Evolutionary conservation across 2,329 filamentous ascomycete species (phyloP).

Genomic region (Aspergillus novofumigatus): DNA sequence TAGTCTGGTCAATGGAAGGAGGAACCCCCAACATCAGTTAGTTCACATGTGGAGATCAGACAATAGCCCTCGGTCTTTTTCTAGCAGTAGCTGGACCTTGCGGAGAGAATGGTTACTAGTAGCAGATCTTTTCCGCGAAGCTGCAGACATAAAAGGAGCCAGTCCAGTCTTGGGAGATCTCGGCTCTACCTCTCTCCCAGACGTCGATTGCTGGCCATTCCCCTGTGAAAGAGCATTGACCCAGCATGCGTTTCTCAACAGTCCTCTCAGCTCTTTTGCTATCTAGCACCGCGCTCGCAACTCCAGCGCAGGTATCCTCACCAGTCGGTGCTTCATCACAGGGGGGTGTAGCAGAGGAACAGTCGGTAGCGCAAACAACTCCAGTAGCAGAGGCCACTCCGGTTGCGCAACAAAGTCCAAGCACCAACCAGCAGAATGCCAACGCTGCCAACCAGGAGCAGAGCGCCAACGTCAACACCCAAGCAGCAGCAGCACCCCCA

Average conservation of each 20-base stretch:
- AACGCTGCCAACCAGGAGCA: conserved; percentile 1
- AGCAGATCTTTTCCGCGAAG: conserved; percentile 4
- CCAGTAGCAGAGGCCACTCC: conserved; percentile 5
- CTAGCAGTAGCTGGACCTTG: conserved; percentile 5
- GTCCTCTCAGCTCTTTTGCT: conserved; percentile 19
- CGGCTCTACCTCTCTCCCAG: conserved; percentile 2
- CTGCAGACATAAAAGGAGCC: conserved; percentile 15
- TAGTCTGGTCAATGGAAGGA: conserved; percentile 4
- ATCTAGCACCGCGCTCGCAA: conserved; percentile 20
- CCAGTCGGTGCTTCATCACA: conserved; percentile 11
- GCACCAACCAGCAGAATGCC: conserved; percentile 2
- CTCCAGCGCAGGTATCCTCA: conserved; percentile 15
- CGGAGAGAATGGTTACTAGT: conserved; percentile 2
- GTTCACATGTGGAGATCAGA: conserved; percentile 17
- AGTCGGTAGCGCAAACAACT: conserved; percentile 10
- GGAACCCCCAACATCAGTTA: conserved; percentile 5
- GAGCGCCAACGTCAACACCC: background rate
- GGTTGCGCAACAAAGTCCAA: conserved; percentile 1
- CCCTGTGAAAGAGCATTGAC: conserved; percentile 11
- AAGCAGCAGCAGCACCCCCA: conserved; percentile 3
- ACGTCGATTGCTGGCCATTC: conserved; percentile 15
- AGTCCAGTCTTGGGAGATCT: conserved; percentile 7
- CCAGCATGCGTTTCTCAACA: conserved; percentile 21
- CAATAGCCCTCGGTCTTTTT: conserved; percentile 11
- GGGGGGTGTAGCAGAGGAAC: conserved; percentile 9